Conservation (phyloP, 2,329 filamentous ascomycete genomes). For the Fusarium tanahbumbuense region DNA sequence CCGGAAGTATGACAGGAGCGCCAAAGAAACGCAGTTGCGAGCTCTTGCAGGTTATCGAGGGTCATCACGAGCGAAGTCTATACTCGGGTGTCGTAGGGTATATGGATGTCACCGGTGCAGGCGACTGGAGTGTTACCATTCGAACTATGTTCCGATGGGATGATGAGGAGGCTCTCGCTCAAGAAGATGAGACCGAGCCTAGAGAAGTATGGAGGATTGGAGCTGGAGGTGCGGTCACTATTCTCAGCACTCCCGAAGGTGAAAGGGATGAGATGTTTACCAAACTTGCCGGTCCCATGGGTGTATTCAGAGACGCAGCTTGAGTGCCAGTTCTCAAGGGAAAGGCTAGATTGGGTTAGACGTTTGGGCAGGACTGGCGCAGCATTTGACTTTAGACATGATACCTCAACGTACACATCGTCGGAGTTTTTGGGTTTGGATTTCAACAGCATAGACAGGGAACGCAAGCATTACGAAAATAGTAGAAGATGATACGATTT, state of each 20-base stretch:
- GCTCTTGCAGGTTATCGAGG: conserved; percentile 77
- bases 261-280: conserved; percentile 93
- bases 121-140: conserved; percentile 93
- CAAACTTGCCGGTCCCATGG: conserved; percentile 72
- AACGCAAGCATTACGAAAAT: conserved; percentile 22
- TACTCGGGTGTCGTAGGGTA: conserved; percentile 94
- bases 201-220: conserved; percentile 82
- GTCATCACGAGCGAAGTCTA: conserved; percentile 71
- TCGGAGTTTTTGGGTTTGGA: conserved; percentile 45
- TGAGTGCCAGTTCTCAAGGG: conserved; percentile 12
- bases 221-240: conserved; percentile 90
- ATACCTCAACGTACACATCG: conserved; percentile 53
- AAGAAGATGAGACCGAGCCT: conserved; percentile 47
- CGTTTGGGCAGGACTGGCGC: conserved; percentile 10
- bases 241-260: conserved; percentile 79
- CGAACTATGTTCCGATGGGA: conserved; percentile 82
- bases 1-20: conserved; percentile 96
- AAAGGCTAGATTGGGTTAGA: background rate
- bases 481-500: conserved; percentile 18
- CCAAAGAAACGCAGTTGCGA: conserved; percentile 94
- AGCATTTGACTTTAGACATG: conserved; percentile 38
- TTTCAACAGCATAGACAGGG: conserved; percentile 47
- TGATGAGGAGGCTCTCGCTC: conserved; percentile 59
- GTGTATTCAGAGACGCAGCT: conserved; percentile 58
- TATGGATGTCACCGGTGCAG: conserved; percentile 84